A percentile compares a stretch with the other conserved stretches of the same genome.
Conservation (phyloP, 345 rosid species). For the Brassica cretica region DNA sequence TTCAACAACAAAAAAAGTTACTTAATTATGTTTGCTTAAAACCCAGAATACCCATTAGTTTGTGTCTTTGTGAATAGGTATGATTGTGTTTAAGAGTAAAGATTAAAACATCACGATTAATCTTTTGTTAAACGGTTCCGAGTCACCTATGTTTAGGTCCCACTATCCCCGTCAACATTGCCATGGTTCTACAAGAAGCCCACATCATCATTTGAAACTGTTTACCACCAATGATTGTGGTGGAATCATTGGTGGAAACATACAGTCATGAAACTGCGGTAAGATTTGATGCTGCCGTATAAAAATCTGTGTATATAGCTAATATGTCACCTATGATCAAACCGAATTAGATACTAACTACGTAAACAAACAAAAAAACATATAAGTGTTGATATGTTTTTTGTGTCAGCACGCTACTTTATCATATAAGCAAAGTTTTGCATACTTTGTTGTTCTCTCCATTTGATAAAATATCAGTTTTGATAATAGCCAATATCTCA, state of each 20-base stretch:
- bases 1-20: neutral
- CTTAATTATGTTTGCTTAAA: conserved; percentile 12
- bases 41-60: neutral
- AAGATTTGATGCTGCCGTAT: neutral
- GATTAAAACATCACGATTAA: conserved; percentile 1
- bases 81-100: conserved; percentile 25
- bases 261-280: neutral
- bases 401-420: too few relatives aligned
- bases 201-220: neutral
- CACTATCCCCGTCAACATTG: neutral
- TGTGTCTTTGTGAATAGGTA: neutral
- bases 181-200: neutral
- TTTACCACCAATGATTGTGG: neutral
- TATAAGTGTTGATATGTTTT: neutral
- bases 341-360: neutral
- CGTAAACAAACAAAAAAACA: neutral
- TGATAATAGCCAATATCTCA: neutral
- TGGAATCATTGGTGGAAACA: neutral
- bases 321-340: neutral
- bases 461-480: neutral
- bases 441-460: too few relatives aligned
- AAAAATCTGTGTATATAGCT: neutral
- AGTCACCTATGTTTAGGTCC: neutral
- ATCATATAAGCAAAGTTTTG: too few relatives aligned
- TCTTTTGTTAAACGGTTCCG: conserved; percentile 26